Evolutionary conservation across 106 monocot genomes (phyloP).

Genomic region (Dendrobium nobile): DNA sequence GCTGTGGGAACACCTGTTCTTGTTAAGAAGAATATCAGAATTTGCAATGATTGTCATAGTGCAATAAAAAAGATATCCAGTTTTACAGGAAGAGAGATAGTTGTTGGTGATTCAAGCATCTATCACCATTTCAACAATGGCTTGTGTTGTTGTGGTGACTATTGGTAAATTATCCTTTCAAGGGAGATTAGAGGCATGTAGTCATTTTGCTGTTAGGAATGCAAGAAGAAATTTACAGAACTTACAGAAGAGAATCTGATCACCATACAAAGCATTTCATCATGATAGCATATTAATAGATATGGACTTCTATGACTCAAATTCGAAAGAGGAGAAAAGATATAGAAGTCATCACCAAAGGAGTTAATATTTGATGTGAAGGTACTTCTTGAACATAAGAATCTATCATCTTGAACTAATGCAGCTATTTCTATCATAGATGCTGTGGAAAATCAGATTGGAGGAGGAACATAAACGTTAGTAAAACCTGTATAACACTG

Average conservation of each 20-base stretch:
- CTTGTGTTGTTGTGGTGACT: constrained; percentile 74
- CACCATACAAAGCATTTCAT: neutral
- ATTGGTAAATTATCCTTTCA: constrained; percentile 51
- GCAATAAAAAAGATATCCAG: constrained; percentile 69
- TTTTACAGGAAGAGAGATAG: constrained; percentile 39
- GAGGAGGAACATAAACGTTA: no score
- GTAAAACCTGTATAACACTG: no score
- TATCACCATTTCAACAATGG: constrained; percentile 79
- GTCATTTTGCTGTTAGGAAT: neutral
- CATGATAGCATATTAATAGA: neutral
- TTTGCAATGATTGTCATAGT: constrained; percentile 61
- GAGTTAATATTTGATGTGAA: no score
- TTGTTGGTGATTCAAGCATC: constrained; percentile 67
- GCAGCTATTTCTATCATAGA: no score
- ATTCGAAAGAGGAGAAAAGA: no score
- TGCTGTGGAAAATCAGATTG: no score
- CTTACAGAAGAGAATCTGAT: neutral
- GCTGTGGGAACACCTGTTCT: constrained; percentile 46
- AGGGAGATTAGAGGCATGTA: neutral
- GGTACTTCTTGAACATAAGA: no score
- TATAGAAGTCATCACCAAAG: no score
- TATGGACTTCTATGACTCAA: no score
- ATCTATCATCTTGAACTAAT: no score
- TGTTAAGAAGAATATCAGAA: constrained; percentile 83
- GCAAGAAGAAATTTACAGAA: neutral